These are phyloP conservation scores for Asterophora parasitica DNA, from an alignment of 768 basidiomycete species.

Conservation along the genomic window DNA sequence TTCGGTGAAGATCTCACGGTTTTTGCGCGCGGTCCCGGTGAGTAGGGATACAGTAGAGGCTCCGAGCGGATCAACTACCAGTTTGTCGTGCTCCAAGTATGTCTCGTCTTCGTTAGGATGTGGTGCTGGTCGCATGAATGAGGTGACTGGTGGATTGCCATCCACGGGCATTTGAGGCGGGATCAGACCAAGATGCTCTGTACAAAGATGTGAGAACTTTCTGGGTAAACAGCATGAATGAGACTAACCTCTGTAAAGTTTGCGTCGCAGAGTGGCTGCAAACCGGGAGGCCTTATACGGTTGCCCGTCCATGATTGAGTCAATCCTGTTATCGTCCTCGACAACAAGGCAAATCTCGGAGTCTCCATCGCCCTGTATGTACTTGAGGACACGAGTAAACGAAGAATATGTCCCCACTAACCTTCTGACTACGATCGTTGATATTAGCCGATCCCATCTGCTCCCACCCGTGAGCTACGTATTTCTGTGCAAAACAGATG, in stretches of 20 bases:
- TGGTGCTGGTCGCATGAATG: slow-evolving; percentile 83
- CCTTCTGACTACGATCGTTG: slow-evolving; percentile 84
- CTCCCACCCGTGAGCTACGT: no score
- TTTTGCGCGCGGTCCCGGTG: slow-evolving; percentile 44
- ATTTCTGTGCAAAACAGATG: no score
- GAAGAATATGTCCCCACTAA: slow-evolving; percentile 15
- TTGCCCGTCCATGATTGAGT: slow-evolving; percentile 72
- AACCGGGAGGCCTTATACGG: slow-evolving; percentile 72
- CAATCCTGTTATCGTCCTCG: slow-evolving; percentile 67
- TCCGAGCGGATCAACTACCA: slow-evolving; percentile 76
- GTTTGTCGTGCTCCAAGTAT: slow-evolving; percentile 46
- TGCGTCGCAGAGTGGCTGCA: slow-evolving; percentile 77
- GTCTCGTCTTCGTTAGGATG: slow-evolving; percentile 65
- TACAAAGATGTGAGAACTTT: neutral
- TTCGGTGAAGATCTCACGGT: slow-evolving; percentile 79
- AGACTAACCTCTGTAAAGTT: slow-evolving; percentile 69
- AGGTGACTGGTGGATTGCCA: slow-evolving; percentile 30
- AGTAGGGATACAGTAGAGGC: slow-evolving; percentile 58
- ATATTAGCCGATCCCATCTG: slow-evolving; percentile 93
- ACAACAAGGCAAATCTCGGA: slow-evolving; percentile 54
- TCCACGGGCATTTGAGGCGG: slow-evolving; percentile 55
- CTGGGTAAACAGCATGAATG: neutral
- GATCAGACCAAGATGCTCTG: slow-evolving; percentile 87
- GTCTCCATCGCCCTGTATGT: slow-evolving; percentile 76
- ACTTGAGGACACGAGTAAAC: neutral